Evolutionary conservation across 2,329 filamentous ascomycete genomes (phyloP), one percentile per base, ranked within the genome.

Genomic region (Ceratocystis colombiana): DNA sequence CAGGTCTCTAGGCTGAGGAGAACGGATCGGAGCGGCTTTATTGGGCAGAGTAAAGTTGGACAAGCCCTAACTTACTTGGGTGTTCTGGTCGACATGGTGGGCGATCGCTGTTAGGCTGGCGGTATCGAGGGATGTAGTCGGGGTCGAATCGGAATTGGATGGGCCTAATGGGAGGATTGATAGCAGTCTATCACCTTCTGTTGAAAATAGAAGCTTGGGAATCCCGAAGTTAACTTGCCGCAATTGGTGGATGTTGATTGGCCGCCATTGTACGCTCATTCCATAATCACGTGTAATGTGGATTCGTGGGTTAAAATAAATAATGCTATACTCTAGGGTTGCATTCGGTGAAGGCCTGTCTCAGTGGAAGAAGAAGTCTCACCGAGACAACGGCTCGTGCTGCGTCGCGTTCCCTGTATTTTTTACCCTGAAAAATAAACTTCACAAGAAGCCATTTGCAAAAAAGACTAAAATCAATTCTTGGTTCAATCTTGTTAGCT

Each of bases 61-160:
- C 5, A 15, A 37, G 55, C 28, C 55, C 12, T 41, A 55, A 77
- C 77, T 66, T 76, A 79, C 77, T 77, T 73, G 69, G 77, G 68
- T 72, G 75, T 73, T 76, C 77, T 76, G 69, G 73, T 72, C 71
- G 77, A 72, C 77, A 79, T 79, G 69, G 66, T 77, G 69, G 69
- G 45, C 70, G 72, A 68, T 71, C 65, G 33, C 37, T 57, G 15
- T 30, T 57, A n/a, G 63, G 50, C 63, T 25, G 61, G 61, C 30
- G 37, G 61, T 25, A 30, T 62, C 41, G 61, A 44, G 37, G 33
- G 63, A 59, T 57, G 22, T 17, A n/a, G 50, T 64, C 33, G 6
- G n/a, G 33, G n/a, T 57, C 63, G 63, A 22, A 55, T 55, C 33
- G 48, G 30, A 48, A 22, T 57, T 33, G 17, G 53, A 28, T 25